Evolutionary conservation across 331 rosid species (phyloP), one percentile per base, ranked within the genome.

Genomic region (Acacia pycnantha): DNA sequence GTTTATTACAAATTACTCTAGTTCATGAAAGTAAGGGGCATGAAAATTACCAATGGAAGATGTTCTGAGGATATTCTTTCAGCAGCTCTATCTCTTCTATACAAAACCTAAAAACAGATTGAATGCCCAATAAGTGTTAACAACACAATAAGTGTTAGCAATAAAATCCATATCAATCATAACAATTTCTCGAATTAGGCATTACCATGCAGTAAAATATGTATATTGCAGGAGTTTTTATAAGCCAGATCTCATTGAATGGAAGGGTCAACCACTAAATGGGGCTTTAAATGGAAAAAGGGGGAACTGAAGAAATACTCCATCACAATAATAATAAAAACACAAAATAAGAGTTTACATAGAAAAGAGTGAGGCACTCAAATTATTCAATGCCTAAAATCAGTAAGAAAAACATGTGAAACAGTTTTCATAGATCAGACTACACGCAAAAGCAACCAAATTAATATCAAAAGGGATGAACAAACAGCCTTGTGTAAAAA

Each of bases 21-120:
- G 22, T 44, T 71, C 24, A 44, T 11, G 11, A n/a, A 70, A 76
- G 79, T 65, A 22, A 8, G 0, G 29, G 81, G 81, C 8, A 26
- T 53, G 67, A 84, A 82, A 79, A 81, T 74, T 93, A 95, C 98
- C 94, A 33, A 47, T 6, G 98, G 89, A 76, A 93, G 88, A 81
- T 92, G 89, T 77, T 77, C 85, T 1, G 88, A 79, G 4, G 94
- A 89, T 82, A 90, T 81, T 84, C 88, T 84, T 80, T 85, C 89
- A 33, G 83, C 82, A 31, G 77, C 65, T 31, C 71, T 48, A 76
- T 86, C 94, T 83, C 84, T 90, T 78, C 62, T 85, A 77, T 93
- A 93, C 75, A 93, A 74, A 44, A 95, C 88, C 99, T 95, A 78
- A 15, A 81, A 53, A 70, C 35, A 81, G 4, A 40, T 24, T n/a